Percentiles rank a stretch among this genome's conserved stretches.
phyloP scores from a whole-genome alignment of 352 stramenopile genomes.

The Phytophthora litchii region DNA sequence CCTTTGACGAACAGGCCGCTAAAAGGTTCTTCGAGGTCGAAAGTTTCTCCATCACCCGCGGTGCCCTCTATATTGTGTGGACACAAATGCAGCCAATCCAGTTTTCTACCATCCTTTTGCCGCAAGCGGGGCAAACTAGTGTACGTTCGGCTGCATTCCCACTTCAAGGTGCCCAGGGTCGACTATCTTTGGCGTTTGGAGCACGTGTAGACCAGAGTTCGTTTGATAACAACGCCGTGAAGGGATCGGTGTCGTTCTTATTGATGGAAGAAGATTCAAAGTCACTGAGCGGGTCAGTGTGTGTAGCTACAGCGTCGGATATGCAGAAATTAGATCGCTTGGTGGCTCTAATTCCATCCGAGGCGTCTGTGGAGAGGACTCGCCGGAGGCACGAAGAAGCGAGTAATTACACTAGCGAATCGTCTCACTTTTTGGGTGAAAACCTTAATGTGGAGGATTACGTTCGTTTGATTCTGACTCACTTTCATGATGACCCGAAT shows the following conservation, averaged over 20 bases:
- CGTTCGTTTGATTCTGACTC: conserved; percentile 51
- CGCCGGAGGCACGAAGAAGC: conserved; percentile 51
- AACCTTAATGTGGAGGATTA: conserved; percentile 65
- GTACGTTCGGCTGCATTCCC: conserved; percentile 66
- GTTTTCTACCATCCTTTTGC: conserved; percentile 69
- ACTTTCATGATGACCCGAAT: conserved; percentile 62
- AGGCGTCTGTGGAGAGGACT: conserved; percentile 38
- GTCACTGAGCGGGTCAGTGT: conserved; percentile 46
- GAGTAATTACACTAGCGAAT: conserved; percentile 46
- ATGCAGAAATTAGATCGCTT: conserved; percentile 65
- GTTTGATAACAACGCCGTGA: conserved; percentile 54
- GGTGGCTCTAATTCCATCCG: conserved; percentile 25
- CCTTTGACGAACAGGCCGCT: conserved; percentile 46
- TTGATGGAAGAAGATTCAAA: conserved; percentile 56
- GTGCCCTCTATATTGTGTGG: conserved; percentile 79
- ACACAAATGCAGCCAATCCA: conserved; percentile 57
- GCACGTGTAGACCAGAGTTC: conserved; percentile 55
- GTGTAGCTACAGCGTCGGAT: conserved; percentile 65
- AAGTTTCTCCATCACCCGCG: conserved; percentile 61
- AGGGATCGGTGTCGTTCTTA: conserved; percentile 76
- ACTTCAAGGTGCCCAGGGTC: conserved; percentile 64
- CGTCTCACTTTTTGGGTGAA: conserved; percentile 40
- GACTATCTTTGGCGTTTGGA: conserved; percentile 59
- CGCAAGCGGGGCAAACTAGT: conserved; percentile 49
- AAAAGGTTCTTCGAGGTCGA: conserved; percentile 63